Evolutionary conservation across 108 stramenopile genomes (phyloP), one percentile per base, ranked within the genome.

Genomic region (Conticribra weissflogii): DNA sequence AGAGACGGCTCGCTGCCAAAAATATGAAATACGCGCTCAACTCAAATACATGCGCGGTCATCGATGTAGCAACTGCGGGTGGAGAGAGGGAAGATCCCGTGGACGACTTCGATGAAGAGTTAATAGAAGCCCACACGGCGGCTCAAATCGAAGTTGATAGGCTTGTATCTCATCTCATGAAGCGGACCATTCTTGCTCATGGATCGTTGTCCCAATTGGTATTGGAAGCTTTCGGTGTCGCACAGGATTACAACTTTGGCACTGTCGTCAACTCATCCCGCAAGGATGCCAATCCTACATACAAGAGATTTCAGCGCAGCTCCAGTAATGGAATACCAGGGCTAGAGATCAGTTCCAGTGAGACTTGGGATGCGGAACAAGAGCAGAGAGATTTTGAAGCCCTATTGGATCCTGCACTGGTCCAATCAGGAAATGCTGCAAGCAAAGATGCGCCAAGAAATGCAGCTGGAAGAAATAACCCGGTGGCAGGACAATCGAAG

Each of bases 181-280:
- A 57, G 18, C 67, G 72, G 3, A 84, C 77, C 65, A 57, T 84
- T 31, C 58, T 84, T 24, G 85, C 83, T 3, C 85, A 84, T 70
- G 83, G 83, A n/a, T 55, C 50, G 16, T 75, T 81, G 68, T 47
- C 77, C 29, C 83, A 84, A 54, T 75, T 86, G 47, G 72, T 82
- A 0, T 58, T 77, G 27, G 85, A 86, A 63, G 83, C 79, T 0
- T 30, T 75, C 21, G 83, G 83, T 0, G 55, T 84, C 19, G 77
- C 74, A 33, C 54, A 51, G n/a, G 60, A 47, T 22, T 83, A 83
- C 49, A 86, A 81, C 52, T 86, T 79, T 65, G 54, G 52, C 3
- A 64, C 66, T 22, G 77, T 86, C 12, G 84, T 79, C 17, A 68
- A 66, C 27, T 32, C 55, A 22, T 63, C 67, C 14, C 7, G 74